Evolutionary conservation across 2,329 filamentous ascomycete genomes (phyloP), one percentile per base, ranked within the genome.

Genomic region (Alternaria dauci): DNA sequence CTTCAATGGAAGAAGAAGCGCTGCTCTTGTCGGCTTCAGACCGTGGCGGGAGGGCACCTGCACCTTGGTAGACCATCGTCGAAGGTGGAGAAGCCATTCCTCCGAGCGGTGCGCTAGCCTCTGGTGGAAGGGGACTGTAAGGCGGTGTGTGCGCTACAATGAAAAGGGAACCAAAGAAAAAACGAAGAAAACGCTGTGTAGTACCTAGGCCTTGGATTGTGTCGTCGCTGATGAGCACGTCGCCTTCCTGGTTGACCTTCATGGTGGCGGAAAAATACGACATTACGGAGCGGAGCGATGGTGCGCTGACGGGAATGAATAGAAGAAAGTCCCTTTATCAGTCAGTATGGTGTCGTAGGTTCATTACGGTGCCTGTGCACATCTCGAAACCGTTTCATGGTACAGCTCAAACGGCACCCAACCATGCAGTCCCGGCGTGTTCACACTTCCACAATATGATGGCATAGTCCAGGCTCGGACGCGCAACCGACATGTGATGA

Each of bases 141-240:
- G 74, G 76, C 70, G 84, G 81, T 77, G 75, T 71, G 65, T 80
- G 84, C 75, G 88, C 88, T 77, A 92, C 84, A 80, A 88, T 86
- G 74, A 91, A 82, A 74, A 94, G 85, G 77, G 89, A 89, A 81
- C 91, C 91, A 84, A 94, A 91, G 73, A 93, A 84, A 81, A 86
- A 84, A 79, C 87, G 85, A 87, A 93, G 86, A 82, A 87, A 89
- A 80, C 81, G 83, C 75, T 81, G 75, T 78, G 85, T 85, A 88
- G 86, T 97, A 97, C 94, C 94, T 94, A 96, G 85, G 82, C 94
- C 92, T 85, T 96, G 88, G 75, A 97, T 87, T 77, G 90, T 91
- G 78, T 97, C 93, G 82, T 96, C 94, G 83, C 90, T 92, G 73
- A 98, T 89, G 73, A 92, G 86, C 70, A 95, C 95, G 82, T 98